Base-by-base conservation (phyloP, 257 asterid genomes). In the Haberlea rhodopensis region DNA sequence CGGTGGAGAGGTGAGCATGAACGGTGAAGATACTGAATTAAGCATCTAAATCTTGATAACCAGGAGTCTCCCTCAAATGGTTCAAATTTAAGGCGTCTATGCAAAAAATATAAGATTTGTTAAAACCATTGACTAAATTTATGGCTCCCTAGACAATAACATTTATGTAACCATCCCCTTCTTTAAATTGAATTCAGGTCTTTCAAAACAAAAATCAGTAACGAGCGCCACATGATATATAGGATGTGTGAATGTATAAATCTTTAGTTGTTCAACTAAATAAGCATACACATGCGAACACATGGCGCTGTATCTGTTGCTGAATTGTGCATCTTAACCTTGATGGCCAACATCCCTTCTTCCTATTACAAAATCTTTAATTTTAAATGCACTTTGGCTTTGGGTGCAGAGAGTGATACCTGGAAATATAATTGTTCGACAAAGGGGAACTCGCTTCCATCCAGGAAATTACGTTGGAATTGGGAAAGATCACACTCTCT, bases 391-490 rank as follows among this genome's bases (percentile, higher is more conserved):
- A 31, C 5, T 27, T 19, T 68, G 74, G 53, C 6, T 18, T 62
- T 15, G 43, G 63, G 11, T 69, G 82, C 85, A 91, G 98, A 85
- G 87, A 57, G 96, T 87, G 66, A 84, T 89, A 51, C 96, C 96
- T 26, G 96, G 98, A 65, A 89, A 89, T 51, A 89, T 91, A 66
- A 87, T 91, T 32, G 95, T 91, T 73, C 96, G 96, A 28, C 98
- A 89, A 82, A 89, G 96, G 79, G 97, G 97, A 26, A 89, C 97
- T 22, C 90, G 94, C 46, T 92, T 92, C 70, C 96, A 92, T 75
- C 97, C 96, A 0, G 97, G 97, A 27, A 74, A 87, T 55, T 87
- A 84, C 26, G 97, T 92, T 68, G 96, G 95, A 5, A 85, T 87
- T 0, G 96, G 97, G 26, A 87, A 74, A 79, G 97, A 91, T 73